These are phyloP conservation scores for Acacia melanoxylon DNA, from an alignment of 306 rosid genomes.

Conservation along the genomic window DNA sequence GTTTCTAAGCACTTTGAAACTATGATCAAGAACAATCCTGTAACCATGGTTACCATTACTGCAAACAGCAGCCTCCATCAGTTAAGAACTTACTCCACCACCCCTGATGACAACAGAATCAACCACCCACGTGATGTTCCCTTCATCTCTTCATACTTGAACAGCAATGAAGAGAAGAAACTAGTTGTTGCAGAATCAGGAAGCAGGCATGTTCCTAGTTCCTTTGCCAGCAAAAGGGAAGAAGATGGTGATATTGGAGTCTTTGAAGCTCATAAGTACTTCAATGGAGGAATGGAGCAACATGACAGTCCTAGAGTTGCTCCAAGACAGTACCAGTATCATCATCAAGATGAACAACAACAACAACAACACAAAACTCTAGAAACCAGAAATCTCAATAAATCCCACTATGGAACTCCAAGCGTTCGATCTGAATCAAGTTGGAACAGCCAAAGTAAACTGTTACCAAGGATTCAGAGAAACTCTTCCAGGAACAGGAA, in stretches of 20 bases:
- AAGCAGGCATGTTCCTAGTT: conserved; percentile 21
- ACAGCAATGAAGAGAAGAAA: conserved; percentile 29
- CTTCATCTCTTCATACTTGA: conserved; percentile 43
- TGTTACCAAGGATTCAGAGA: conserved; percentile 37
- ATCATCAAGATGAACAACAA: conserved; percentile 29
- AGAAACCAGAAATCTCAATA: conserved; percentile 31
- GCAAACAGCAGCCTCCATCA: conserved; percentile 32
- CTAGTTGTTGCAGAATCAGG: conserved; percentile 29
- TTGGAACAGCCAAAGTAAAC: conserved; percentile 70
- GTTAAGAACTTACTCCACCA: conserved; percentile 39
- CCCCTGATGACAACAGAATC: conserved; percentile 16
- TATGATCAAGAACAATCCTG: conserved; percentile 10
- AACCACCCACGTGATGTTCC: conserved; percentile 30
- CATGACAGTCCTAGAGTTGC: conserved; percentile 34
- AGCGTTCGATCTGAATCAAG: conserved; percentile 72
- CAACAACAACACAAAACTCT: background rate
- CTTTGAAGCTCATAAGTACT: conserved; percentile 88
- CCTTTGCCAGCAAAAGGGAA: conserved; percentile 30
- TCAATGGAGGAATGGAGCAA: conserved; percentile 54
- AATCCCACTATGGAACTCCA: conserved; percentile 55
- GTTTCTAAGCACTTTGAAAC: conserved; percentile 21
- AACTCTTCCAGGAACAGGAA: conserved; percentile 22
- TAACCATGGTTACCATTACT: conserved; percentile 47
- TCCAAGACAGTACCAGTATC: conserved; percentile 35
- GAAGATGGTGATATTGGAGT: conserved; percentile 83